phyloP scores from a whole-genome alignment of 108 stramenopile species.

The Parmales sp. region DNA sequence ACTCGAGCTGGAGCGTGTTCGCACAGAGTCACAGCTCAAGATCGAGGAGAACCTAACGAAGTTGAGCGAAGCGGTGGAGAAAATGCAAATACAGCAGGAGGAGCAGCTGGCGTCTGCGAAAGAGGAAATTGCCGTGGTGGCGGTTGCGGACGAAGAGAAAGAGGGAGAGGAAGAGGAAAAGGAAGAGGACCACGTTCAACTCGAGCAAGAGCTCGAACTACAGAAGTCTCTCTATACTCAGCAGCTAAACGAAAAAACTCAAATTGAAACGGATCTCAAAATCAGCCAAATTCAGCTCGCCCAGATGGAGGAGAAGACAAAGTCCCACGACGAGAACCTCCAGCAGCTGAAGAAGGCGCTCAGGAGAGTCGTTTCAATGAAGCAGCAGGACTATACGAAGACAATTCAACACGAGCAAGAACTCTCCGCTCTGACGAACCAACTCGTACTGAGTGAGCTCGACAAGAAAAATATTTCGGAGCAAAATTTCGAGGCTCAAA shows the following conservation, averaged over 20 bases:
- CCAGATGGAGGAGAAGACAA: conserved; percentile 4
- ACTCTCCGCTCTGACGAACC: too few species aligned
- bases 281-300: not conserved
- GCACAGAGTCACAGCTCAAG: not conserved
- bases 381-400: not conserved
- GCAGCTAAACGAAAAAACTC: not conserved
- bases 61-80: not conserved
- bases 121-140: too few species aligned
- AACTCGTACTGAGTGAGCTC: too few species aligned
- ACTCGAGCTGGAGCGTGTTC: not conserved
- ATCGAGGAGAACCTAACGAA: not conserved
- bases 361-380: not conserved
- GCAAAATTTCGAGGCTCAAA: too few species aligned
- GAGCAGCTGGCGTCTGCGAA: too few species aligned
- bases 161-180: not conserved
- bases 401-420: too few species aligned
- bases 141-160: too few species aligned
- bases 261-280: not conserved
- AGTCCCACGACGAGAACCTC: not conserved
- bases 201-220: not conserved
- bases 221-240: not conserved
- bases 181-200: not conserved
- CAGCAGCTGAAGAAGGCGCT: not conserved
- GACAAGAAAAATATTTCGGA: too few species aligned
- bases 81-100: not conserved